These are phyloP conservation scores for Trichoderma erinaceum DNA, from an alignment of 495 filamentous ascomycete species.

Conservation along the genomic window DNA sequence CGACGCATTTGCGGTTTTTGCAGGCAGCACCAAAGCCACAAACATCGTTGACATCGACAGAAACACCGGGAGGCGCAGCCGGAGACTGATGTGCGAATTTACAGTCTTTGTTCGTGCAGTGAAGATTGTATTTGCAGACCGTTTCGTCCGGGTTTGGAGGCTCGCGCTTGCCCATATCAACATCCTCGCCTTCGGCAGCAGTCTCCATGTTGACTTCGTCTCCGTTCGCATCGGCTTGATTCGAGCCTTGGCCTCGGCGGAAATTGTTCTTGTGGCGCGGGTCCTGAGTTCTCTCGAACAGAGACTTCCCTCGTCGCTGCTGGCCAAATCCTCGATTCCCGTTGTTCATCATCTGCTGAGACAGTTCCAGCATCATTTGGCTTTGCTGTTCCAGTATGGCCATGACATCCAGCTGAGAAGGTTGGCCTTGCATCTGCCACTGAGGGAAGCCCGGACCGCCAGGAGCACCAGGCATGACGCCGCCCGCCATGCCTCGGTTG, in stretches of 20 bases:
- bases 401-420: constrained; percentile 71
- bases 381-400: constrained; percentile 86
- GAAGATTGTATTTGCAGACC: constrained; percentile 79
- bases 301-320: constrained; percentile 50
- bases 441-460: constrained; percentile 36
- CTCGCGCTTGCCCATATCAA: constrained; percentile 48
- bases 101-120: constrained; percentile 83
- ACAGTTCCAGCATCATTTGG: constrained; percentile 66
- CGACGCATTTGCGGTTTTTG: constrained; percentile 91
- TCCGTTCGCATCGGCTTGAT: constrained; percentile 24
- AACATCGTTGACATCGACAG: constrained; percentile 69
- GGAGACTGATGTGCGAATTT: constrained; percentile 92
- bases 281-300: constrained; percentile 69
- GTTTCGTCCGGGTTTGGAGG: constrained; percentile 51
- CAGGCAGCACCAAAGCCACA: constrained; percentile 86
- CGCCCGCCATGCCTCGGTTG: constrained; percentile 29
- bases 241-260: constrained; percentile 33
- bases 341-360: constrained; percentile 56
- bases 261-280: constrained; percentile 32
- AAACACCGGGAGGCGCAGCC: constrained; percentile 69
- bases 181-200: constrained; percentile 37
- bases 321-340: constrained; percentile 24
- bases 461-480: constrained; percentile 38
- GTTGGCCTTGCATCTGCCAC: constrained; percentile 42
- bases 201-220: constrained; percentile 23